phyloP scores from a whole-genome alignment of 768 basidiomycete genomes.

The Grammothele lineata region DNA sequence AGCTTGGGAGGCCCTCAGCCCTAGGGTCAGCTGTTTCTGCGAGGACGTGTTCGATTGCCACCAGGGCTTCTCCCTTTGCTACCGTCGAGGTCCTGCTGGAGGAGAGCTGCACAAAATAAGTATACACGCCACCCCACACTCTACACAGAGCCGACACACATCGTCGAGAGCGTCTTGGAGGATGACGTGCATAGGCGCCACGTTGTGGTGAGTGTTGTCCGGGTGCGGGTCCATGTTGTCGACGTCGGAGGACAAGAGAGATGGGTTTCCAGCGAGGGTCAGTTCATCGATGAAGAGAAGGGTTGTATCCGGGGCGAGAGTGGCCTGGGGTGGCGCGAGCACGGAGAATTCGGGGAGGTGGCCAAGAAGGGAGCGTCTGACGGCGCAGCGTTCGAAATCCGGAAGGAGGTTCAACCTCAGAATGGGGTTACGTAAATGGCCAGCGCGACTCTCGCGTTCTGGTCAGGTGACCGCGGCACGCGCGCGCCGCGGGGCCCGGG shows the following conservation, averaged over 20 bases:
- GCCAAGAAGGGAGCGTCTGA: too few species aligned
- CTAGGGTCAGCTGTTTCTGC: constrained; percentile 39
- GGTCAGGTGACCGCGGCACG: constrained; percentile 27
- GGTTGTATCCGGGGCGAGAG: too few species aligned
- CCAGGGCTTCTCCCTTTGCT: constrained; percentile 50
- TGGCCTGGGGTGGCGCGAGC: too few species aligned
- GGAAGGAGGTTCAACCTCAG: constrained; percentile 3
- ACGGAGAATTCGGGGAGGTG: too few species aligned
- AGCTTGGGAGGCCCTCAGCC: constrained; percentile 41
- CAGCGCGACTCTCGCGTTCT: constrained; percentile 19
- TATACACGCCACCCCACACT: background rate
- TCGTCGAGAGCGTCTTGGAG: constrained; percentile 66
- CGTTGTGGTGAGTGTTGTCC: background rate
- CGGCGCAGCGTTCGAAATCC: constrained; percentile 2
- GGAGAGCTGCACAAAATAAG: constrained; percentile 41
- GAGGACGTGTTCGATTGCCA: constrained; percentile 43
- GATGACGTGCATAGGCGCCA: constrained; percentile 35
- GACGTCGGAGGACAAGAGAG: too few species aligned
- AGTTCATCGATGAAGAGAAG: too few species aligned
- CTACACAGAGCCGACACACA: constrained; percentile 31
- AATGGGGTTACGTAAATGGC: constrained; percentile 12
- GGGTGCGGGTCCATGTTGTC: constrained; percentile 3
- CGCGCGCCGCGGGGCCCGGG: constrained; percentile 8
- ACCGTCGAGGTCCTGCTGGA: constrained; percentile 56
- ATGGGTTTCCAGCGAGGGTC: too few species aligned